Evolutionary conservation across 441 rosid genomes (phyloP), one percentile per base, ranked within the genome.

Genomic region (Syzygium malaccense): DNA sequence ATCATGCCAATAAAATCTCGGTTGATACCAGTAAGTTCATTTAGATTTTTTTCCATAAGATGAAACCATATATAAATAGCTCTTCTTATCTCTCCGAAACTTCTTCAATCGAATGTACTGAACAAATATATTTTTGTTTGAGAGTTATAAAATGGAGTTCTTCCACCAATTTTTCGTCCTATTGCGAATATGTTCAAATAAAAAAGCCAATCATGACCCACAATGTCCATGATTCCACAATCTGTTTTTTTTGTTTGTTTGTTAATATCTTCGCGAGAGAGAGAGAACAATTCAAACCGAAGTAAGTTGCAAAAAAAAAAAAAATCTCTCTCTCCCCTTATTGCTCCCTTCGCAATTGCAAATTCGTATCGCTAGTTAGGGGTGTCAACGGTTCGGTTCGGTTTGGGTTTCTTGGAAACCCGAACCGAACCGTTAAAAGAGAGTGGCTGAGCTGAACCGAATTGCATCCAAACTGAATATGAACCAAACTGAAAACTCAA

Each of bases 1-100:
- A 62, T 62, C 68, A 28, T 62, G 68, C 68, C 14, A 62, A 62
- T 4, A 7, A 62, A 3, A 0, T n/a, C 30, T 28, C 10, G 0
- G 9, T 62, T 0, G 9, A 62, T 62, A n/a, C 6, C 18, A 0
- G 4, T 1, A n/a, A 62, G 18, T 62, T 62, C 0, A 62, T 1
- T 11, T 58, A 12, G 64, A 58, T 28, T 28, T 12, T 58, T 58
- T 41, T 41, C 45, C 0, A 12, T 58, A 58, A 58, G 66, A 13
- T 12, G 66, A 1, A 58, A 58, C 32, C 17, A 2, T 26, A 58
- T 58, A 58, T 28, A 28, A 26, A 26, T 58, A 58, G 32, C 66
- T 58, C 4, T 0, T 58, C 28, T 58, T 26, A 60, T 60, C 66
- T 60, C 15, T 13, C 1, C 5, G 15, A 28, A 60, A 28, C 66